Conservation (phyloP, 495 filamentous ascomycete genomes). For the Cladorrhinum samala region DNA sequence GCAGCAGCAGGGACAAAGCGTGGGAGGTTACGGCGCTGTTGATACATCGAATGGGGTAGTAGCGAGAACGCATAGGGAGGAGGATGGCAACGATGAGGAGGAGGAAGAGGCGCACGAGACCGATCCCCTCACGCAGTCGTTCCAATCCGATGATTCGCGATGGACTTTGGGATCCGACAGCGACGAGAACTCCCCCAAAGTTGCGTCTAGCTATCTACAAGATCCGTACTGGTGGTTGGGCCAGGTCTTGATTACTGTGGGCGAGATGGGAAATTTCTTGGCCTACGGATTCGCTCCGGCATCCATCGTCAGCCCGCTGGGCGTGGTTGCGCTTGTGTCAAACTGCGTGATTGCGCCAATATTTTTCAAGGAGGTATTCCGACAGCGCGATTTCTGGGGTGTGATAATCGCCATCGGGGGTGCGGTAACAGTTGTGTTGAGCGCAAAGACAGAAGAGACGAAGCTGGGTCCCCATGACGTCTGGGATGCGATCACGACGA, state of each 20-base stretch:
- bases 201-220: conserved; percentile 57
- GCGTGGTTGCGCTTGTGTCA: conserved; percentile 88
- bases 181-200: conserved; percentile 23
- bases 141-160: conserved; percentile 37
- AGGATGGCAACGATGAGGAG: conserved; percentile 23
- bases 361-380: conserved; percentile 83
- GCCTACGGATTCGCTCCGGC: conserved; percentile 98
- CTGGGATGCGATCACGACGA: conserved; percentile 78
- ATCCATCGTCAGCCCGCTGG: conserved; percentile 93
- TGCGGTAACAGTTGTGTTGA: conserved; percentile 88
- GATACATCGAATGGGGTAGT: conserved; percentile 23
- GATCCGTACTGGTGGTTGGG: conserved; percentile 96
- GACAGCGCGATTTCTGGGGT: conserved; percentile 78
- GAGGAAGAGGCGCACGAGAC: conserved; percentile 33
- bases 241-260: conserved; percentile 83
- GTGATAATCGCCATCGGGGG: conserved; percentile 78
- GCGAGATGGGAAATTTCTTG: conserved; percentile 92
- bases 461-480: conserved; percentile 89
- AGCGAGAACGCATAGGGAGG: conserved; percentile 22
- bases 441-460: conserved; percentile 80
- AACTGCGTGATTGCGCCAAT: conserved; percentile 95
- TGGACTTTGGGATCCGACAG: conserved; percentile 30
- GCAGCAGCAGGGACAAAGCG: conserved; percentile 17
- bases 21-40: conserved; percentile 18
- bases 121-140: conserved; percentile 44